A percentile compares a stretch with the other conserved stretches of the same genome.
These are phyloP conservation scores for Plasmodium vinckei DNA, from an alignment of 169 alveolate genomes.

Conservation along the genomic window DNA sequence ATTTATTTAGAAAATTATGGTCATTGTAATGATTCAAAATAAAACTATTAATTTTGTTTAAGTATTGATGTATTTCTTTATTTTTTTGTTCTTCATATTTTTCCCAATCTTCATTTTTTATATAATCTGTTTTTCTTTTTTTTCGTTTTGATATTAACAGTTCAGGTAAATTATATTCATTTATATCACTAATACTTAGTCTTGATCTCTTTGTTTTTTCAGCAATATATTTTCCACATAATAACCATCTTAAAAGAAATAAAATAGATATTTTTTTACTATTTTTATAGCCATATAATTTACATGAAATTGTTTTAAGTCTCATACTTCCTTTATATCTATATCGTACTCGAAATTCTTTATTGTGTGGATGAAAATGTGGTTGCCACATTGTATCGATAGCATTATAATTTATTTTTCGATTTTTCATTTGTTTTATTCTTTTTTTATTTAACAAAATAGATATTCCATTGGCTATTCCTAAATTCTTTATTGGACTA, in stretches of 20 bases:
- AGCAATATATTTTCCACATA: conserved; percentile 78
- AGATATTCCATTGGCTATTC: background rate
- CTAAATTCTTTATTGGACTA: background rate
- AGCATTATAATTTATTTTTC: conserved; percentile 75
- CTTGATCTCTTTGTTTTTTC: conserved; percentile 80
- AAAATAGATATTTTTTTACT: conserved; percentile 79
- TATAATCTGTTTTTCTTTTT: conserved; percentile 8
- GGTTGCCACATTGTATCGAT: conserved; percentile 85
- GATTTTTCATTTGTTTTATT: conserved; percentile 31
- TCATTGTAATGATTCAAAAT: conserved; percentile 36
- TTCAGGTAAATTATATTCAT: conserved; percentile 44
- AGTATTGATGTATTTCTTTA: conserved; percentile 28
- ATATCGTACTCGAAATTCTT: conserved; percentile 83
- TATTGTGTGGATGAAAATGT: conserved; percentile 84
- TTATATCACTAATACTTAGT: conserved; percentile 57
- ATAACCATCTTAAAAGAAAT: conserved; percentile 80
- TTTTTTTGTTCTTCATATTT: conserved; percentile 15
- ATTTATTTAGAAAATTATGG: conserved; percentile 20
- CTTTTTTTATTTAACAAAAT: conserved; percentile 10
- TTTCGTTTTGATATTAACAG: conserved; percentile 17
- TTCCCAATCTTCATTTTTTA: conserved; percentile 21
- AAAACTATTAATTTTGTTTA: conserved; percentile 37
- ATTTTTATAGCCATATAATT: conserved; percentile 76
- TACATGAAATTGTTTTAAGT: conserved; percentile 80
- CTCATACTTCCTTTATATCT: conserved; percentile 84